phyloP scores from a whole-genome alignment of 192 early-diverging fungal species.

The Pecoramyces ruminantium region DNA sequence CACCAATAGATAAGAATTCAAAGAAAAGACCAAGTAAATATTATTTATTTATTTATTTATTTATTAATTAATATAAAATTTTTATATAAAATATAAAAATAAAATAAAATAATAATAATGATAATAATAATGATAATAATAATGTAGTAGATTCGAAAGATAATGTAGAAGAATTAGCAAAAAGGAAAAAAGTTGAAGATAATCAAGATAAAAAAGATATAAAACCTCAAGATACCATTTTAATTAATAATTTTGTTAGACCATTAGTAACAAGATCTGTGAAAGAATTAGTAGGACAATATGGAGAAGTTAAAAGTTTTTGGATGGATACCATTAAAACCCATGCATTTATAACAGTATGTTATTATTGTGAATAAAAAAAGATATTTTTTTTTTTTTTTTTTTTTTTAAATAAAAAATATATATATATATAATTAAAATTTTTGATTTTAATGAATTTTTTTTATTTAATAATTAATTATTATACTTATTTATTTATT shows the following conservation, averaged over 20 bases:
- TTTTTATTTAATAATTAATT: not conserved
- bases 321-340: conserved; percentile 48
- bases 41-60: no score
- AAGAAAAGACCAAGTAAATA: not conserved
- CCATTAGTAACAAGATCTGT: conserved; percentile 25
- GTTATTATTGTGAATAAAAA: no score
- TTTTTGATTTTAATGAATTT: no score
- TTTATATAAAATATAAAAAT: no score
- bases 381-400: no score
- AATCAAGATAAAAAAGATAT: not conserved
- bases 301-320: conserved; percentile 26
- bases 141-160: not conserved
- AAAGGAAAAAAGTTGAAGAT: not conserved
- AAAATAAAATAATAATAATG: no score
- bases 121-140: no score
- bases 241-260: conserved; percentile 23
- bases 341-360: conserved; percentile 43
- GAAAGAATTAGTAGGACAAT: conserved; percentile 19
- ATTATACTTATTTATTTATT: no score
- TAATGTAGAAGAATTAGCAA: not conserved
- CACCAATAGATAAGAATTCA: not conserved
- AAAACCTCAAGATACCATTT: not conserved
- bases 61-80: no score
- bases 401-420: no score
- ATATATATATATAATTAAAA: not conserved